Evolutionary conservation across 139 green algal genomes (phyloP).

Genomic region (Zygnema cylindricum): DNA sequence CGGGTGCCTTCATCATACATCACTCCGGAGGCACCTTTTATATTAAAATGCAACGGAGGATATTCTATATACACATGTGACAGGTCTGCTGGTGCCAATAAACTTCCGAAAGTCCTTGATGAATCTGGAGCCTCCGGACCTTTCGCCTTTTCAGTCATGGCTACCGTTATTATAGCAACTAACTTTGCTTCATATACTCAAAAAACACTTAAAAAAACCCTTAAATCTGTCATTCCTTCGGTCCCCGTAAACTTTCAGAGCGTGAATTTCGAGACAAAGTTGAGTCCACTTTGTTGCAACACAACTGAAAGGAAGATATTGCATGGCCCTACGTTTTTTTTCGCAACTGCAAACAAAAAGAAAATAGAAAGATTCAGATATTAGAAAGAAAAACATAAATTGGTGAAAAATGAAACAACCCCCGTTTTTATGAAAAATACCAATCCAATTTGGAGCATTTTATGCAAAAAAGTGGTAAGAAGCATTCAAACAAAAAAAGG

Average conservation of each 20-base stretch:
- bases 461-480: not conserved
- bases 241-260: too few relatives aligned
- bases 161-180: not conserved
- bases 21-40: conserved; percentile 36
- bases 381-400: too few relatives aligned
- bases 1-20: conserved; percentile 51
- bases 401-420: too few relatives aligned
- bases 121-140: not conserved
- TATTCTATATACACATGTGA: conserved; percentile 17
- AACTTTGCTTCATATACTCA: too few relatives aligned
- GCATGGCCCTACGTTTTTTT: too few relatives aligned
- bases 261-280: not conserved
- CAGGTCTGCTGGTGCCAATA: not conserved
- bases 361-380: too few relatives aligned
- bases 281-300: too few relatives aligned
- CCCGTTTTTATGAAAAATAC: too few relatives aligned
- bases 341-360: not conserved
- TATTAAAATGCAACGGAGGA: conserved; percentile 43
- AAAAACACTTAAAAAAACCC: not conserved
- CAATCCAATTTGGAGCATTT: too few relatives aligned
- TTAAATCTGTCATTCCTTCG: not conserved
- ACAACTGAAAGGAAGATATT: too few relatives aligned
- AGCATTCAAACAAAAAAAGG: not conserved
- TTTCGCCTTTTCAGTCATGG: not conserved
- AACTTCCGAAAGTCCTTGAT: not conserved